Percentiles rank a stretch among this genome's conserved stretches.
These are phyloP conservation scores for Geotrichum klebahnii DNA, from an alignment of 1,139 yeast genomes.

Conservation along the genomic window DNA sequence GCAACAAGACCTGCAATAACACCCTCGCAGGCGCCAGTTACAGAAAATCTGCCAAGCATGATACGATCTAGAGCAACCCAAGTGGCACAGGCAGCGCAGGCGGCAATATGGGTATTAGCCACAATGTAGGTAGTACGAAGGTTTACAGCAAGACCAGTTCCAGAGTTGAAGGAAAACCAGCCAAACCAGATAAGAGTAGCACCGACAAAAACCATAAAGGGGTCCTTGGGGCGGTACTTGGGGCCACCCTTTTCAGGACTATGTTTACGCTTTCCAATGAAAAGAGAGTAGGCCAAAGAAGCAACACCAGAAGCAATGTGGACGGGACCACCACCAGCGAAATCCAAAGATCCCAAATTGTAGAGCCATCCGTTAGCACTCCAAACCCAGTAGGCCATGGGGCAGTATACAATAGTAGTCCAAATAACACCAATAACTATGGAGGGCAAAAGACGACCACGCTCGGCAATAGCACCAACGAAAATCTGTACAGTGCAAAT, in stretches of 20 bases:
- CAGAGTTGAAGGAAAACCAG: conserved; percentile 75
- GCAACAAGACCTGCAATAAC: conserved; percentile 93
- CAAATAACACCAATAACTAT: conserved; percentile 77
- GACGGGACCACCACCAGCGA: conserved; percentile 98
- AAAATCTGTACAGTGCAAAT: conserved; percentile 86
- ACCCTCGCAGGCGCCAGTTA: conserved; percentile 93
- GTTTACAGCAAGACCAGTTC: conserved; percentile 60
- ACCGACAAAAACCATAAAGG: conserved; percentile 79
- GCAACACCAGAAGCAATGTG: conserved; percentile 88
- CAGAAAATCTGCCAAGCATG: conserved; percentile 83
- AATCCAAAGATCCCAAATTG: conserved; percentile 85
- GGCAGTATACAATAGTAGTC: conserved; percentile 93
- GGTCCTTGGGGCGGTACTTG: conserved; percentile 92
- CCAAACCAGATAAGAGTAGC: conserved; percentile 67
- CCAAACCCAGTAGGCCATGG: conserved; percentile 95
- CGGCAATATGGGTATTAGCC: conserved; percentile 86
- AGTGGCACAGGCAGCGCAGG: conserved; percentile 84
- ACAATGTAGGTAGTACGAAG: conserved; percentile 74
- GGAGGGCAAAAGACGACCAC: conserved; percentile 85
- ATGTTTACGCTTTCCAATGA: conserved; percentile 80
- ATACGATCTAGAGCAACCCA: conserved; percentile 91
- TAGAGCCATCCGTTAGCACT: conserved; percentile 85
- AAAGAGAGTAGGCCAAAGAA: conserved; percentile 80
- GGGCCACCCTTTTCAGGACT: conserved; percentile 55
- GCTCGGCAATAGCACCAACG: conserved; percentile 89